Percentiles rank a stretch among this genome's conserved stretches.
Evolutionary conservation across 805 yeast species (phyloP).

Genomic region (Kuraishia ogatae): DNA sequence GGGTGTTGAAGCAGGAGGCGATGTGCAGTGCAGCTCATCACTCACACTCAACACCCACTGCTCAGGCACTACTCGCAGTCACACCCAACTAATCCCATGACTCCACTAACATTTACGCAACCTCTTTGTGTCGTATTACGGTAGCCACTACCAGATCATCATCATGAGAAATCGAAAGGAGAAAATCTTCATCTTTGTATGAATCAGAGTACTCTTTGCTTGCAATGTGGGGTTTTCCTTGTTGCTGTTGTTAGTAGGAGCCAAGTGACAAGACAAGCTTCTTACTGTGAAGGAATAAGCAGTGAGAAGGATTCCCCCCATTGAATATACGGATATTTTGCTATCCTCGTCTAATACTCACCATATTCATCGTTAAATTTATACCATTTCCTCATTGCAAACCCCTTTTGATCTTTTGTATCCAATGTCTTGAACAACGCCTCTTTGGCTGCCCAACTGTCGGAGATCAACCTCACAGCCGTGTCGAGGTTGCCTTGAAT

Average conservation of each 20-base stretch:
- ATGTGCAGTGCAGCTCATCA: too few relatives aligned
- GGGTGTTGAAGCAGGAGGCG: too few relatives aligned
- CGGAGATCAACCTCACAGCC: constrained; percentile 34
- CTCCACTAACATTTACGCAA: too few relatives aligned
- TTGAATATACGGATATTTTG: too few relatives aligned
- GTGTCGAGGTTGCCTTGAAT: constrained; percentile 7
- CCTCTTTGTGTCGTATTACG: not conserved
- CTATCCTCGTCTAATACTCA: too few relatives aligned
- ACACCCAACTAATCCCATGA: too few relatives aligned
- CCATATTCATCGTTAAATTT: constrained; percentile 24
- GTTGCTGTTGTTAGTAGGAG: not conserved
- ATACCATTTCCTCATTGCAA: constrained; percentile 55
- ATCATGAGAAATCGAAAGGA: constrained; percentile 58
- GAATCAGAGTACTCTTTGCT: constrained; percentile 18
- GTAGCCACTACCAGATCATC: constrained; percentile 48
- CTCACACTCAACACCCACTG: too few relatives aligned
- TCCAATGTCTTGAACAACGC: constrained; percentile 60
- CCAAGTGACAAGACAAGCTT: too few relatives aligned
- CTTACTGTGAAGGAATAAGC: too few relatives aligned
- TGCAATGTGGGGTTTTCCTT: constrained; percentile 36
- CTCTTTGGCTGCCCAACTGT: constrained; percentile 69
- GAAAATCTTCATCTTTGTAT: constrained; percentile 33
- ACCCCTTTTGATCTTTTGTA: constrained; percentile 35
- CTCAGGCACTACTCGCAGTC: too few relatives aligned
- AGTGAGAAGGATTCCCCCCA: too few relatives aligned